Evolutionary conservation across 1,284 basidiomycete species (phyloP), one percentile per base, ranked within the genome.

Genomic region (Trichosporon inkin): DNA sequence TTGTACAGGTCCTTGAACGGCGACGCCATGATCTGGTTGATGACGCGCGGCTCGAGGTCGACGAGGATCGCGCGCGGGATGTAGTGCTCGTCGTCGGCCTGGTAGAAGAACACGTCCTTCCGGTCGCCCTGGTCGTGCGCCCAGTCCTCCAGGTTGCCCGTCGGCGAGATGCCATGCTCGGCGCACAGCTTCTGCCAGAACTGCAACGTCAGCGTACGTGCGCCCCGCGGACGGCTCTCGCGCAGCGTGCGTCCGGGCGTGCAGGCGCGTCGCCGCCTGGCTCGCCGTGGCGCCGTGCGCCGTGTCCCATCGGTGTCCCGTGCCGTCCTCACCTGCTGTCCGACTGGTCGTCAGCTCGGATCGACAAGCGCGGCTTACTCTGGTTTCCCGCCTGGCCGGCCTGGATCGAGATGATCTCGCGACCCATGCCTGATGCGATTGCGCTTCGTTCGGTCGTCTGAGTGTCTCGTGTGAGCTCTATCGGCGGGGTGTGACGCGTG

Each of bases 81-180:
- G 77, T 99, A 99, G 73, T 98, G 95, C 76, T 99, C 96, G 75
- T 99, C 96, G 77, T 99, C 96, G 11, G 96, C 96, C 77, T 99
- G 96, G 78, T 99, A 99, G 81, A 99, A 99, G 81, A 99, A 99
- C 41, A 98, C 95, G 79, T 99, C 96, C 74, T 99, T 99, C 68
- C 96, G 83, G 78, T 99, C 96, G 4, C 90, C 89, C 61, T 73
- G 73, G 32, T 89, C 90, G 70, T 94, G 92, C 3, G 88, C 90
- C 89, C 90, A 94, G 66, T 96, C 92, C 77, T 96, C 92, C 40
- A 95, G 84, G 62, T 92, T 91, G 41, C 94, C 93, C 68, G 92
- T 89, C 58, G 88, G 88, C 74, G 85, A 92, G 80, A 97, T 97
- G 22, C 94, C 94, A 74, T 97, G 93, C 79, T 97, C 93, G 17